Conservation (phyloP, 257 asterid species). For the Solanum appendiculatum region DNA sequence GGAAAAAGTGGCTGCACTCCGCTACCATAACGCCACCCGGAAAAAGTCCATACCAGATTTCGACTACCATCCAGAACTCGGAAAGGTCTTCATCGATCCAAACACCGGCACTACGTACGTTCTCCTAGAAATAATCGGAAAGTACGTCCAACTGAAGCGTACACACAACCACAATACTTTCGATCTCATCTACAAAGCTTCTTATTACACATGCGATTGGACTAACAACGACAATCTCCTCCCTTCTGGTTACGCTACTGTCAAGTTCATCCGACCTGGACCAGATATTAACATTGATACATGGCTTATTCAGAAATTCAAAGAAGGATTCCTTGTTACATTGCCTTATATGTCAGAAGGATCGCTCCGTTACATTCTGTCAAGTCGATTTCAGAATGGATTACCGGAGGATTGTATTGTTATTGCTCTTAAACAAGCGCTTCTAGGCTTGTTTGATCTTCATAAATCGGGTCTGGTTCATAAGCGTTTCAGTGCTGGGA, state of each 20-base stretch:
- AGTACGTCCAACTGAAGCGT: not conserved
- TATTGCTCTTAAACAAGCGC: not conserved
- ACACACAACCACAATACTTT: not conserved
- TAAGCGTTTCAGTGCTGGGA: not conserved
- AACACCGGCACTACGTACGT: not conserved
- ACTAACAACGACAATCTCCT: not conserved
- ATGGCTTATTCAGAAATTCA: not conserved
- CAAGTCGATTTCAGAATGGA: not conserved
- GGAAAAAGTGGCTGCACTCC: not conserved
- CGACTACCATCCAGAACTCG: not conserved
- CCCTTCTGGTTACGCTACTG: not conserved
- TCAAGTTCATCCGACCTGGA: not conserved
- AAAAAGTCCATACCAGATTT: no score
- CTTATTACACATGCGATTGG: not conserved
- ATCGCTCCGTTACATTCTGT: not conserved
- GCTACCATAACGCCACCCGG: not conserved
- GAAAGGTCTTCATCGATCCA: not conserved
- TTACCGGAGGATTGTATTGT: not conserved
- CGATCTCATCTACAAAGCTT: not conserved
- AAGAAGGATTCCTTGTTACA: not conserved
- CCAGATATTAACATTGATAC: not conserved
- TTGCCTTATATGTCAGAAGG: not conserved
- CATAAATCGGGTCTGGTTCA: not conserved
- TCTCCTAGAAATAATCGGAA: not conserved
- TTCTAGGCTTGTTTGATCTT: not conserved